Conservation (phyloP, 768 basidiomycete genomes). For the Clathrus columnatus region DNA sequence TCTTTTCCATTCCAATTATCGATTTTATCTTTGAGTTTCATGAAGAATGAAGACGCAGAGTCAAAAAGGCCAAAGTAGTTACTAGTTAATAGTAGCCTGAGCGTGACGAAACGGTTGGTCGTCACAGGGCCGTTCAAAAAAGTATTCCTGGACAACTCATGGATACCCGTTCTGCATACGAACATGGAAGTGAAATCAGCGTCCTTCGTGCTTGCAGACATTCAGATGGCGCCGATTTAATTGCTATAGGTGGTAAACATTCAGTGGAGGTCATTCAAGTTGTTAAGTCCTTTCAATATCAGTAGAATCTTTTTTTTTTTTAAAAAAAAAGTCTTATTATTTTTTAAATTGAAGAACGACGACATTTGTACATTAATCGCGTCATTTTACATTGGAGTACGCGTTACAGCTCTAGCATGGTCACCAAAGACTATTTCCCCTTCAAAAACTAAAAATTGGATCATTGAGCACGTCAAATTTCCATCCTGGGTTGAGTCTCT, state of each 20-base stretch:
- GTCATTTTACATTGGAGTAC: slow-evolving; percentile 63
- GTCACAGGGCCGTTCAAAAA: too few relatives aligned
- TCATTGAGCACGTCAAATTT: slow-evolving; percentile 49
- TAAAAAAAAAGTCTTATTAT: too few relatives aligned
- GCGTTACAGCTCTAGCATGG: slow-evolving; percentile 71
- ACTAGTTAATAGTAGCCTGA: too few relatives aligned
- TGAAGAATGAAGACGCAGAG: too few relatives aligned
- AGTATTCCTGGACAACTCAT: too few relatives aligned
- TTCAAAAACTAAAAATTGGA: slow-evolving; percentile 54
- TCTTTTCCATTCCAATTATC: slow-evolving; percentile 26
- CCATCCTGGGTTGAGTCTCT: neutral
- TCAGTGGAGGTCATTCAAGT: slow-evolving; percentile 61
- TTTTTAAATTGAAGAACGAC: slow-evolving; percentile 28
- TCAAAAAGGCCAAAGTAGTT: too few relatives aligned
- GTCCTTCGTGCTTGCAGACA: slow-evolving; percentile 54
- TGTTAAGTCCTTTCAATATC: slow-evolving; percentile 26
- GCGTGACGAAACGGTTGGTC: too few relatives aligned
- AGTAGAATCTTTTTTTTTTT: slow-evolving; percentile 5
- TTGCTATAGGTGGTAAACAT: slow-evolving; percentile 68
- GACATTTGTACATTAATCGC: slow-evolving; percentile 44
- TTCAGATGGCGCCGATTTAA: slow-evolving; percentile 56
- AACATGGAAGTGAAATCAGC: slow-evolving; percentile 52
- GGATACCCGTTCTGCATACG: slow-evolving; percentile 20
- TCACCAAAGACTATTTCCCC: slow-evolving; percentile 65
- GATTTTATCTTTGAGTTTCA: slow-evolving; percentile 75